Evolutionary conservation across 768 basidiomycete species (phyloP).

Genomic region (Rhodotorula kratochvilovae): DNA sequence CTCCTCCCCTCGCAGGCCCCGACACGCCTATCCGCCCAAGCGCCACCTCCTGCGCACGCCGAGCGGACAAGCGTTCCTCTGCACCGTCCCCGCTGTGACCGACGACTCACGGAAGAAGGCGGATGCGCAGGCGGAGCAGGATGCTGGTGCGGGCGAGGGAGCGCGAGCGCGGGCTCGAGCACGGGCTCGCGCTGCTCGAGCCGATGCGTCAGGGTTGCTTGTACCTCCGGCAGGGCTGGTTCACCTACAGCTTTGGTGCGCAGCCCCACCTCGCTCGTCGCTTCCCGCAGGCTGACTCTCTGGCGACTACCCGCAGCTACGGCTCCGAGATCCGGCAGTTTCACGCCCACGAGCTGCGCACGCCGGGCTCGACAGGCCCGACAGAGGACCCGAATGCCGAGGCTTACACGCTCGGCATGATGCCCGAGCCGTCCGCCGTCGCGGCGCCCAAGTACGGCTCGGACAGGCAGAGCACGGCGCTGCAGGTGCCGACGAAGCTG

Average conservation of each 20-base stretch:
- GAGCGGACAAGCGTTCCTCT: conserved; percentile 42
- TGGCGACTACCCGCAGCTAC: conserved; percentile 48
- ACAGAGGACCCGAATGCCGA: conserved; percentile 45
- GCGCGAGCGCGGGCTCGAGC: conserved; percentile 28
- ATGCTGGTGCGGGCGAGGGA: conserved; percentile 16
- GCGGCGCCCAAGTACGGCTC: conserved; percentile 40
- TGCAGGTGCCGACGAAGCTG: conserved; percentile 61
- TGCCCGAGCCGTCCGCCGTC: conserved; percentile 29
- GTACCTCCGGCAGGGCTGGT: conserved; percentile 85
- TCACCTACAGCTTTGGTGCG: conserved; percentile 78
- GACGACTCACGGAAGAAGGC: conserved; percentile 1
- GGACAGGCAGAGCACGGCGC: conserved; percentile 56
- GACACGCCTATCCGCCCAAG: background rate
- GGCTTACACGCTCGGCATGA: conserved; percentile 39
- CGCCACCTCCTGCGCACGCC: conserved; percentile 40
- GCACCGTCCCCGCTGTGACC: conserved; percentile 28
- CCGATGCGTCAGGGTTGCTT: conserved; percentile 38
- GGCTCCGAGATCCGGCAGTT: conserved; percentile 93
- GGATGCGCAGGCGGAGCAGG: conserved; percentile 5
- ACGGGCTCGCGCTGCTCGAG: conserved; percentile 39
- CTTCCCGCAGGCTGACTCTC: background rate
- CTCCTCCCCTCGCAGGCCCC: conserved; percentile 1
- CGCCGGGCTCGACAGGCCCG: conserved; percentile 45
- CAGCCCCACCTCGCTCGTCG: background rate
- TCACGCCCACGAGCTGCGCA: conserved; percentile 66